phyloP scores from a whole-genome alignment of 2,329 filamentous ascomycete genomes.

The Aureobasidium lini region DNA sequence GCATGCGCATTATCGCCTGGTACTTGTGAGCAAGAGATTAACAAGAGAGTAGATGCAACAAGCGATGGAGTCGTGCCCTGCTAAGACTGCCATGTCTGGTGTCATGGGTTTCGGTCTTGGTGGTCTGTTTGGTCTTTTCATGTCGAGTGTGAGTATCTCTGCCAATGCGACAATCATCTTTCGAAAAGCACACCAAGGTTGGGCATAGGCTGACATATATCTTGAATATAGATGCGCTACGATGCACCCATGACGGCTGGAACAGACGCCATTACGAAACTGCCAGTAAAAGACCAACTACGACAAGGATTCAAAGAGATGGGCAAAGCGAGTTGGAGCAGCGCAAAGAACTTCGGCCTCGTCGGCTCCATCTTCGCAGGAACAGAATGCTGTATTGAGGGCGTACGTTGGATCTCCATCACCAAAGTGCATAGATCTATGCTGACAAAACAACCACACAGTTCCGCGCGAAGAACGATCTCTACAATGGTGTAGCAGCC shows the following conservation, averaged over 20 bases:
- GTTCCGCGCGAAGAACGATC: slow-evolving; percentile 84
- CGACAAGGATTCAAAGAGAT: slow-evolving; percentile 87
- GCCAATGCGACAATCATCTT: not conserved
- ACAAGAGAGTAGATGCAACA: slow-evolving; percentile 57
- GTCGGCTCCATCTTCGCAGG: slow-evolving; percentile 87
- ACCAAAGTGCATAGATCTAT: not conserved
- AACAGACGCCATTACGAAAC: slow-evolving; percentile 46
- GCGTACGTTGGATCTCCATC: slow-evolving; percentile 32
- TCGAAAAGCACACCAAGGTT: not conserved
- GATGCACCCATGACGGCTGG: slow-evolving; percentile 70
- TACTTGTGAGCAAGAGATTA: not conserved
- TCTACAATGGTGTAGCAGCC: slow-evolving; percentile 77
- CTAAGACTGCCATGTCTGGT: slow-evolving; percentile 82
- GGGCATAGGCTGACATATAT: not conserved
- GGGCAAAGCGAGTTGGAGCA: slow-evolving; percentile 73
- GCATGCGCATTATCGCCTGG: slow-evolving; percentile 9
- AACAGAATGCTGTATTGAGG: slow-evolving; percentile 94
- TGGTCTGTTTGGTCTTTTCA: slow-evolving; percentile 92
- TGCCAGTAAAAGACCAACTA: slow-evolving; percentile 80
- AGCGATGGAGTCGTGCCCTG: slow-evolving; percentile 85
- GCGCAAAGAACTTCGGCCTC: slow-evolving; percentile 89
- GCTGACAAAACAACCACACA: not conserved
- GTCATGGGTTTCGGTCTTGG: slow-evolving; percentile 92
- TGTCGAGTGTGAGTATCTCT: slow-evolving; percentile 70
- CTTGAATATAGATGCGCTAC: slow-evolving; percentile 74